Evolutionary conservation across 495 filamentous ascomycete genomes (phyloP), one percentile per base, ranked within the genome.

Genomic region (Penicillium paradoxum): DNA sequence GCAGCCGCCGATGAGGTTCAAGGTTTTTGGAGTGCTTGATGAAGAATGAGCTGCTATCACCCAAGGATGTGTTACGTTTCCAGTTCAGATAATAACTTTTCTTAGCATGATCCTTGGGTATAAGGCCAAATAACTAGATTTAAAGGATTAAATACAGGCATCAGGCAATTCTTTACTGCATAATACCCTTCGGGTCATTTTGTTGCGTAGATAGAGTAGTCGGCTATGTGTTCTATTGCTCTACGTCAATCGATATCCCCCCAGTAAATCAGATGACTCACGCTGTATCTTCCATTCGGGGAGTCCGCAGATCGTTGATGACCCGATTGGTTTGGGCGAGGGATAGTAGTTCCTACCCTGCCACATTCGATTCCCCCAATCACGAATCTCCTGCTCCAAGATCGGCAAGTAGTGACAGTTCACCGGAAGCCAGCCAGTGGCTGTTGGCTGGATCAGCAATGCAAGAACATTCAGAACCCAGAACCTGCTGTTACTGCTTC

Each of bases 321-420:
- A 41, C 27, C 40, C 46, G 22, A 62, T 33, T 3, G 50, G 58
- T 11, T 53, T 45, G 0, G 55, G 58, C 29, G 51, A 39, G 2
- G 32, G 43, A 46, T 62, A 11, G 11, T 17, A 10, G 24, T 51
- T n/a, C 43, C 45, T 29, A 32, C 30, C 32, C 21, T 43, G 19
- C 38, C 37, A 34, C 53, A 36, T 14, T 9, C 13, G 34, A 50
- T 61, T 64, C 2, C 58, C 58, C 55, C 58, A 58, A 21, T 54
- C 29, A n/a, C 49, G 43, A n/a, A 58, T 42, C 24, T 58, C 58
- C 33, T 30, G 29, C 40, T 61, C 47, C 14, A 61, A 36, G 11
- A 30, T 36, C 32, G 13, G 17, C 32, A 63, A 11, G 18, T 55
- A 42, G 21, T 48, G 33, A 18, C 51, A 60, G 5, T 54, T 43